Base-by-base conservation (phyloP, 371 early-diverging fungal species). In the Phascolomyces articulosus region DNA sequence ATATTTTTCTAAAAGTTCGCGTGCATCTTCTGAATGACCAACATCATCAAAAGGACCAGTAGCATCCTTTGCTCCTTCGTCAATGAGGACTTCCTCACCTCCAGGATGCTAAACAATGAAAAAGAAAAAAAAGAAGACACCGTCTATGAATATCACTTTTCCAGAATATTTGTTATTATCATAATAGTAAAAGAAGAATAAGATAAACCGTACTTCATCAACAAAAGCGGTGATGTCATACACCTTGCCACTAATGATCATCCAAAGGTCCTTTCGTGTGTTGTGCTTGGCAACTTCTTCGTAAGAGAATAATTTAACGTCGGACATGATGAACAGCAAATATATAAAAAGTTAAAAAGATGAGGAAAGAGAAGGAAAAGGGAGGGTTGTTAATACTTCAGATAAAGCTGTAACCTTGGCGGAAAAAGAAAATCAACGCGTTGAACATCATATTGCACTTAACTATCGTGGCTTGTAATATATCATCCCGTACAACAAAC, bases 1-100 rank as follows among this genome's bases (percentile, higher is more conserved):
- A 68, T 89, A 86, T 41, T 83, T 78, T 57, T 84, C 72, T 60
- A 98, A 80, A 65, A 95, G 64, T 24, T 92, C 91, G 55, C 90
- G 91, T 28, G 98, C 98, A 68, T 95, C 95, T 23, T 94, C 91
- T 34, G 94, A 93, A 82, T 98, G 98, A 51, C 95, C 95, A 66
- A 98, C 93, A 78, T 96, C 97, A 62, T 96, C 96, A 78, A 97
- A 98, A 54, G 95, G 92, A 66, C 89, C 94, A 44, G 96, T 94
- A 34, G 95, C 95, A 75, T 98, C 97, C 66, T 79, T 78, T 62
- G 95, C 98, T 63, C 82, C 91, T 71, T 88, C 85, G 67, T 93
- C 91, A 38, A 91, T 67, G 61, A 92, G 76, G 15, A 92, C 90
- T 70, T 92, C 91, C 68, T 91, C 92, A 72, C 93, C 93, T 70